These are phyloP conservation scores for Penicillium olsonii DNA, from an alignment of 2,329 filamentous ascomycete genomes.

Conservation along the genomic window DNA sequence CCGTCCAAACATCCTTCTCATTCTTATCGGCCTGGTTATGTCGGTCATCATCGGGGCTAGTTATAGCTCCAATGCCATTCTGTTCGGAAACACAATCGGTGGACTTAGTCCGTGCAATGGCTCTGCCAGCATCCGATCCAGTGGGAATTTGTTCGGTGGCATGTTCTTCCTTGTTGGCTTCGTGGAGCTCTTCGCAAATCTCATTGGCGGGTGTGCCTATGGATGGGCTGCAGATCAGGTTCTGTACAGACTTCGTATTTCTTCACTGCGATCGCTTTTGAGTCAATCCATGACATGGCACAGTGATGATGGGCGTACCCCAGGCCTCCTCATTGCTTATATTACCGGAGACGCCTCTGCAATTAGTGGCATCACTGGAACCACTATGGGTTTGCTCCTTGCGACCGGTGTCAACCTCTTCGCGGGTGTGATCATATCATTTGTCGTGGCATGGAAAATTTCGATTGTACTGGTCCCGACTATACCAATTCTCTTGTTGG, in stretches of 20 bases:
- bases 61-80: slow-evolving; percentile 57
- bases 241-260: slow-evolving; percentile 61
- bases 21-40: slow-evolving; percentile 54
- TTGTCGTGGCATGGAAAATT: slow-evolving; percentile 71
- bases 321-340: slow-evolving; percentile 51
- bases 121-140: slow-evolving; percentile 48
- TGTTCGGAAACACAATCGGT: slow-evolving; percentile 62
- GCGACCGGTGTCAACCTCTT: slow-evolving; percentile 70
- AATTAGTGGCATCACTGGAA: slow-evolving; percentile 68
- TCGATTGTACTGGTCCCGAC: slow-evolving; percentile 69
- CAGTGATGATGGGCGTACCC: slow-evolving; percentile 62
- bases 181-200: slow-evolving; percentile 61
- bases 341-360: slow-evolving; percentile 70
- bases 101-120: slow-evolving; percentile 57
- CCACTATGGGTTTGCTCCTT: slow-evolving; percentile 68
- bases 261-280: slow-evolving; percentile 64
- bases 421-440: slow-evolving; percentile 66
- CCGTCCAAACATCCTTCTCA: slow-evolving; percentile 45
- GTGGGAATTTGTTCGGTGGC: slow-evolving; percentile 56
- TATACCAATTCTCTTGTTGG: slow-evolving; percentile 67
- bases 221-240: slow-evolving; percentile 63
- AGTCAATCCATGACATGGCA: slow-evolving; percentile 70
- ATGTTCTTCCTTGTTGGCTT: slow-evolving; percentile 62
- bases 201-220: slow-evolving; percentile 59
- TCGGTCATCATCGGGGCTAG: slow-evolving; percentile 57